These are phyloP conservation scores for Cyberlindnera xishuangbannaensis DNA, from an alignment of 805 yeast genomes.

Conservation along the genomic window DNA sequence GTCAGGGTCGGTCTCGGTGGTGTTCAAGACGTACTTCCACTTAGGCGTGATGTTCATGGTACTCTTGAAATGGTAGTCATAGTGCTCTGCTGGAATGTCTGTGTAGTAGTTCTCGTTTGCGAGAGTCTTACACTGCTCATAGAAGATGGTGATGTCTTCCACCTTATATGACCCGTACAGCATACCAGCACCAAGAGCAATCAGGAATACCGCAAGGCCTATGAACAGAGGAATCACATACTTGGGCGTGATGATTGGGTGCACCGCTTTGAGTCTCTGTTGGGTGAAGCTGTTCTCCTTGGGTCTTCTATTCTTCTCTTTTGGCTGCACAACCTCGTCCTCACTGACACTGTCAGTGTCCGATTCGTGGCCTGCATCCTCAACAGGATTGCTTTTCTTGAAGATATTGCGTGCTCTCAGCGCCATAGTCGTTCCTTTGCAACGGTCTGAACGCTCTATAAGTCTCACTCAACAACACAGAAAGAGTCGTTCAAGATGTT, in stretches of 20 bases:
- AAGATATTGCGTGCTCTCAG: conserved; percentile 24
- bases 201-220: conserved; percentile 69
- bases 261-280: conserved; percentile 49
- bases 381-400: conserved; percentile 13
- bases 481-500: too few relatives aligned
- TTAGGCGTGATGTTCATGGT: conserved; percentile 43
- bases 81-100: conserved; percentile 53
- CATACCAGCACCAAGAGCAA: conserved; percentile 86
- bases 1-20: conserved; percentile 36
- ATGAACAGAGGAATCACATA: conserved; percentile 81
- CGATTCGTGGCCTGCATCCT: conserved; percentile 19
- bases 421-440: conserved; percentile 11
- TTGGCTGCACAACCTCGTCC: conserved; percentile 32
- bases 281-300: conserved; percentile 73
- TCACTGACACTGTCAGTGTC: conserved; percentile 42
- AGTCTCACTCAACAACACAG: too few relatives aligned
- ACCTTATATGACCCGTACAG: conserved; percentile 65
- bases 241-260: conserved; percentile 86
- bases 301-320: conserved; percentile 55
- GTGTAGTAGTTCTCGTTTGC: conserved; percentile 42
- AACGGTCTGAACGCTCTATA: too few relatives aligned
- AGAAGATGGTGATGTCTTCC: conserved; percentile 67
- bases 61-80: conserved; percentile 49
- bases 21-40: conserved; percentile 56
- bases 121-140: conserved; percentile 57